Evolutionary conservation across 2,329 filamentous ascomycete species (phyloP), one percentile per base, ranked within the genome.

Genomic region (Pseudocercospora musae): DNA sequence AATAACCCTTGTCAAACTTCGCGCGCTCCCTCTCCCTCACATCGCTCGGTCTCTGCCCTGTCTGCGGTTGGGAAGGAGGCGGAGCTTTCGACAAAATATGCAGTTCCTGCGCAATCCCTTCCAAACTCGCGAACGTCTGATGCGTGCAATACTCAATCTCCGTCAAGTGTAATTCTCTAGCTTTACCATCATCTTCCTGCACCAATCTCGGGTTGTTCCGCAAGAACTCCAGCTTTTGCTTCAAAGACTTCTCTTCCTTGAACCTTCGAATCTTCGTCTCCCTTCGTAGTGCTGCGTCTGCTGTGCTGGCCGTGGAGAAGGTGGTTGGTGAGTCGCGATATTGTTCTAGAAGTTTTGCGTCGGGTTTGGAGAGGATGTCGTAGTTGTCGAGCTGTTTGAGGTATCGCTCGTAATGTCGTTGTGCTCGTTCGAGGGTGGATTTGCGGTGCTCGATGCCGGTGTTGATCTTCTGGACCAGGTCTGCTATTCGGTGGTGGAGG

Each of bases 231-330:
- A 98, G 81, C 75, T 89, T 93, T 68, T 87, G 83, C 77, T 91
- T 92, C 63, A 99, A 78, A 65, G 89, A 87, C 75, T 95, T 96
- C 76, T 98, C 95, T 57, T 90, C 85, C 70, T 86, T 88, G 78
- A 92, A 97, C 64, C 90, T 87, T 49, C 87, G 84, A 69, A 99
- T 96, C 78, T 98, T 99, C 52, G 87, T 86, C 60, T 93, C 88
- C 68, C 95, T 84, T 65, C 89, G 85, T 29, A 87, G 85, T 20
- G 88, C 85, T 3, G 91, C 85, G 76, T 90, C 85, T 21, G 80
- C 82, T 8, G 84, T 84, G 18, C 87, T 84, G 18, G 89, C 86
- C 2, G 90, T 88, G 53, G 88, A 88, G 76, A 97, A 97, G 1
- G 79, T 79, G n/a, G 81, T 79, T 2, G 88, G 89, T 23, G 88